Conservation (phyloP, 331 rosid genomes). For the Malus hybrid region DNA sequence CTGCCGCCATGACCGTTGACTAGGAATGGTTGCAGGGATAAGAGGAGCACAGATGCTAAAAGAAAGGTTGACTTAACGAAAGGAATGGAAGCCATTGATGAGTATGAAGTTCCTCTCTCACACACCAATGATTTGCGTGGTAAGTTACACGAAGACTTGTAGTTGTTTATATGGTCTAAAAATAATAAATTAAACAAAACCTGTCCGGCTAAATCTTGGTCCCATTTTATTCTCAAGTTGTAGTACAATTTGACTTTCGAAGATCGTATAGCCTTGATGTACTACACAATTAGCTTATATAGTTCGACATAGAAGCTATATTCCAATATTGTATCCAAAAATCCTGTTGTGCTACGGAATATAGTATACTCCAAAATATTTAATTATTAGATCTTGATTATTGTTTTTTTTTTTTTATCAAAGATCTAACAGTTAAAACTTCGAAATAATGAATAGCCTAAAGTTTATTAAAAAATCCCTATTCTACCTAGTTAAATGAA, state of each 20-base stretch:
- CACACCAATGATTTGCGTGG: background rate
- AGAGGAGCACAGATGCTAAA: conserved; percentile 15
- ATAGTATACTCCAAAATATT: too few relatives aligned
- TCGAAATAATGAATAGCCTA: too few relatives aligned
- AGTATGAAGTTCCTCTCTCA: background rate
- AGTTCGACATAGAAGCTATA: background rate
- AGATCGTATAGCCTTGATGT: background rate
- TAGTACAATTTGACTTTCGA: conserved; percentile 44
- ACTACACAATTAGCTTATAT: conserved; percentile 1
- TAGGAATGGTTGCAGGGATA: conserved; percentile 13
- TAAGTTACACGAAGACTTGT: background rate
- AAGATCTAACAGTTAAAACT: too few relatives aligned
- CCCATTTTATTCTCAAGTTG: conserved; percentile 1
- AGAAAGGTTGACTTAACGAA: conserved; percentile 43
- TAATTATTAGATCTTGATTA: too few relatives aligned
- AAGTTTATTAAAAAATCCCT: too few relatives aligned
- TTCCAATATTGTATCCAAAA: background rate
- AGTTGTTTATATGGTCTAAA: background rate
- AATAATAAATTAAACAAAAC: background rate
- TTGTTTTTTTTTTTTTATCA: too few relatives aligned
- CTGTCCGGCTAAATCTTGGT: background rate
- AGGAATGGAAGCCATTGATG: conserved; percentile 22
- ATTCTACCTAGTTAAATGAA: background rate
- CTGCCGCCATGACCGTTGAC: conserved; percentile 39
- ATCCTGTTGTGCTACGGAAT: too few relatives aligned